Percentiles rank a stretch among this genome's conserved stretches.
Evolutionary conservation across 129 eudicot genomes (phyloP).

Genomic region (Ambrosia artemisiifolia): DNA sequence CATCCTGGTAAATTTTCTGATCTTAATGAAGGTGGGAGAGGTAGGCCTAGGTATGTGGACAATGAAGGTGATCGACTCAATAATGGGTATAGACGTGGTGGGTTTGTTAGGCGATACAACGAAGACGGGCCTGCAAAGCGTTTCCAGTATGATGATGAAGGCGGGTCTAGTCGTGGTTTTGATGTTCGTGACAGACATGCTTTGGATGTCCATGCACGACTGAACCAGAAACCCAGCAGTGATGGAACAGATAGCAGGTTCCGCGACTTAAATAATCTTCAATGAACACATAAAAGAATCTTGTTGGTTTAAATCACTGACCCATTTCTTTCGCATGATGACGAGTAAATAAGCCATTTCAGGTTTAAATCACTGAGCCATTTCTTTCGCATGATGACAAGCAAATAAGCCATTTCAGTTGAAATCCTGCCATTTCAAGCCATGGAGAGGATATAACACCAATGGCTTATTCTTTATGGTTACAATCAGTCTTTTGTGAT

Average conservation of each 20-base stretch:
- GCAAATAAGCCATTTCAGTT: too few species aligned
- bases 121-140: conserved; percentile 22
- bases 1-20: conserved; percentile 34
- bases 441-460: too few species aligned
- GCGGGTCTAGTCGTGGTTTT: conserved; percentile 22
- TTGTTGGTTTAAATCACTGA: too few species aligned
- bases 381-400: too few species aligned
- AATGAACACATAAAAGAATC: too few species aligned
- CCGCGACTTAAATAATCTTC: conserved; percentile 8
- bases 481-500: too few species aligned
- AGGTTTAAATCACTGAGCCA: too few species aligned
- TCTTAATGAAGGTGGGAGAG: conserved; percentile 27
- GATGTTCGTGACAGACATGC: conserved; percentile 32
- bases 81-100: conserved; percentile 26
- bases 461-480: too few species aligned
- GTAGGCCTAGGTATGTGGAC: conserved; percentile 27
- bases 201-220: conserved; percentile 24
- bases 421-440: too few species aligned
- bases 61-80: conserved; percentile 24
- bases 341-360: too few species aligned
- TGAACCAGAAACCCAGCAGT: conserved; percentile 15
- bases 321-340: too few species aligned
- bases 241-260: conserved; percentile 30
- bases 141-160: conserved; percentile 22
- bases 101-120: conserved; percentile 22